Conservation (phyloP, 176 grass and related monocot species). For the Zoysia pacifica region DNA sequence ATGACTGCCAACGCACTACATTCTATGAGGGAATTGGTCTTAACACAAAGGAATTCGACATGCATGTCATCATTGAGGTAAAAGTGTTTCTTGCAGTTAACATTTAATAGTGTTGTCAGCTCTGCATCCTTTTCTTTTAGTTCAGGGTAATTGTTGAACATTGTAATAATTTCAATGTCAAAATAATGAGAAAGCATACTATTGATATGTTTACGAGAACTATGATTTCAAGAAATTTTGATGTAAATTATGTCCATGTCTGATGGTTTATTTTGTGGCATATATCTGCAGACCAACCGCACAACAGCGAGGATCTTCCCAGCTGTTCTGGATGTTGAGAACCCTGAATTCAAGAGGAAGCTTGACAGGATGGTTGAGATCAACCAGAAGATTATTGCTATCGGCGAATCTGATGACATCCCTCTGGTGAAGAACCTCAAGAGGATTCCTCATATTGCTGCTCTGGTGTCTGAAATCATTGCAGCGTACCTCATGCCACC, state of each 20-base stretch:
- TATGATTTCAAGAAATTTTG: neutral
- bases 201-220: constrained; percentile 20
- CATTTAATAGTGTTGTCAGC: neutral
- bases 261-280: constrained; percentile 12
- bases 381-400: constrained; percentile 63
- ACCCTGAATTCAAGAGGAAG: constrained; percentile 98
- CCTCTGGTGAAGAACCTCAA: constrained; percentile 85
- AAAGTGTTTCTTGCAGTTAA: constrained; percentile 12
- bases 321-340: constrained; percentile 84
- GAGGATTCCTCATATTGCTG: constrained; percentile 80
- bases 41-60: constrained; percentile 94
- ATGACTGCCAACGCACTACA: constrained; percentile 80
- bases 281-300: constrained; percentile 79
- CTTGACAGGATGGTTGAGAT: constrained; percentile 84
- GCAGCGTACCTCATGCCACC: constrained; percentile 95
- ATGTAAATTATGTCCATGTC: neutral
- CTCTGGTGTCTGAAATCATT: constrained; percentile 70
- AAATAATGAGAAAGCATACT: neutral
- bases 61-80: constrained; percentile 99
- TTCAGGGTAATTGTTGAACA: constrained; percentile 12
- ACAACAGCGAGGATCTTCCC: constrained; percentile 96
- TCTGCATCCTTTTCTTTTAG: neutral
- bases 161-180: constrained; percentile 6
- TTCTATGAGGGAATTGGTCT: constrained; percentile 98
- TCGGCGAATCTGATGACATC: constrained; percentile 50